A percentile compares a stretch with the other conserved stretches of the same genome.
Conservation (phyloP, 768 basidiomycete genomes). For the Fistulinella prunicolor region DNA sequence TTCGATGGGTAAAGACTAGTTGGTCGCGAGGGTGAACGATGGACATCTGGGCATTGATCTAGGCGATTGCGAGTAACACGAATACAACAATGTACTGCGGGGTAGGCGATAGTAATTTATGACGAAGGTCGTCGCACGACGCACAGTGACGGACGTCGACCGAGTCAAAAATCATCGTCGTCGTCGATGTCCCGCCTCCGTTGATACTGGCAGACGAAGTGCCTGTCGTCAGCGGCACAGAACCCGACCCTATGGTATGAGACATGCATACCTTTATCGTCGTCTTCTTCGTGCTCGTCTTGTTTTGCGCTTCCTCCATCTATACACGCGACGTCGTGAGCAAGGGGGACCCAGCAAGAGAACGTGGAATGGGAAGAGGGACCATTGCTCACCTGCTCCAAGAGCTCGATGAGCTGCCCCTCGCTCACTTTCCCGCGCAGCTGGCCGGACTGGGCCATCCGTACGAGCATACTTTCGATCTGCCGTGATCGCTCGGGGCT, state of each 20-base stretch:
- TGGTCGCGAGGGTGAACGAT: too few species aligned
- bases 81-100: too few species aligned
- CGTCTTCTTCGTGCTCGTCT: conserved; percentile 50
- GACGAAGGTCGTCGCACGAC: too few species aligned
- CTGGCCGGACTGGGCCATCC: conserved; percentile 85
- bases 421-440: conserved; percentile 75
- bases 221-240: too few species aligned
- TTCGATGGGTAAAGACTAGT: too few species aligned
- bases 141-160: too few species aligned
- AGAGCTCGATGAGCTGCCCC: conserved; percentile 75
- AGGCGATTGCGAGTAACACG: too few species aligned
- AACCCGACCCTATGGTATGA: background rate
- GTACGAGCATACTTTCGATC: conserved; percentile 72
- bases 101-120: too few species aligned
- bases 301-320: conserved; percentile 55
- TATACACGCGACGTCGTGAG: conserved; percentile 24
- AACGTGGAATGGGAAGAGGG: background rate
- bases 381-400: conserved; percentile 65
- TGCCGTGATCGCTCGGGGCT: conserved; percentile 77
- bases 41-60: too few species aligned
- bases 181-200: conserved; percentile 66
- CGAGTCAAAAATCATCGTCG: conserved; percentile 49
- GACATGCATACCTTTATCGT: conserved; percentile 50
- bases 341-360: too few species aligned
- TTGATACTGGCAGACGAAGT: conserved; percentile 51